Evolutionary conservation across 345 rosid genomes (phyloP).

Genomic region (Sisymbrium irio): DNA sequence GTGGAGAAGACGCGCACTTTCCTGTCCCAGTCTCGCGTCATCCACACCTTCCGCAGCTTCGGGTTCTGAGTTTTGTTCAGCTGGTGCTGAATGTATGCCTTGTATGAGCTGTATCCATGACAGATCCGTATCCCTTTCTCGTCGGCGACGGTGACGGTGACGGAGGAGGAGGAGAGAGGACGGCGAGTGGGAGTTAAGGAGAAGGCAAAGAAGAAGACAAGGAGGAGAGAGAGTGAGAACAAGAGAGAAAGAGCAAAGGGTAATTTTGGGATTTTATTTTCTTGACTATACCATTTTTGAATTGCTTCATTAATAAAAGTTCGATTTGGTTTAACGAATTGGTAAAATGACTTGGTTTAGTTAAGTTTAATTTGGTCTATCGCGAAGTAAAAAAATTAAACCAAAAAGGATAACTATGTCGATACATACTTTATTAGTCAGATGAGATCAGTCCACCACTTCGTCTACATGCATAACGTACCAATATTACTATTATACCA

Average conservation of each 20-base stretch:
- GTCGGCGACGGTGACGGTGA: background rate
- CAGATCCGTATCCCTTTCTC: constrained; percentile 56
- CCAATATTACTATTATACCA: too few species aligned
- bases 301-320: too few species aligned
- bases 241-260: constrained; percentile 42
- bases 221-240: constrained; percentile 39
- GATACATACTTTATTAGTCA: background rate
- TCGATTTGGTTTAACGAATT: too few species aligned
- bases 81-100: constrained; percentile 82
- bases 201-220: constrained; percentile 41
- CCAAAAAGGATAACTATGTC: too few species aligned
- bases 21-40: constrained; percentile 87
- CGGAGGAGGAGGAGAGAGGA: background rate
- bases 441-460: background rate
- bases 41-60: constrained; percentile 69
- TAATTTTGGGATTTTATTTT: constrained; percentile 36
- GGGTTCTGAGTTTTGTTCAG: constrained; percentile 93
- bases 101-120: constrained; percentile 72
- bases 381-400: too few species aligned
- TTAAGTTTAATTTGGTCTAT: too few species aligned
- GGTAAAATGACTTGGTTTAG: too few species aligned
- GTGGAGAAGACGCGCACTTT: constrained; percentile 65
- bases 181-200: constrained; percentile 22
- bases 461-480: background rate
- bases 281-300: too few species aligned